Evolutionary conservation across 1,284 basidiomycete genomes (phyloP), one percentile per base, ranked within the genome.

Genomic region (Ustilago tritici): DNA sequence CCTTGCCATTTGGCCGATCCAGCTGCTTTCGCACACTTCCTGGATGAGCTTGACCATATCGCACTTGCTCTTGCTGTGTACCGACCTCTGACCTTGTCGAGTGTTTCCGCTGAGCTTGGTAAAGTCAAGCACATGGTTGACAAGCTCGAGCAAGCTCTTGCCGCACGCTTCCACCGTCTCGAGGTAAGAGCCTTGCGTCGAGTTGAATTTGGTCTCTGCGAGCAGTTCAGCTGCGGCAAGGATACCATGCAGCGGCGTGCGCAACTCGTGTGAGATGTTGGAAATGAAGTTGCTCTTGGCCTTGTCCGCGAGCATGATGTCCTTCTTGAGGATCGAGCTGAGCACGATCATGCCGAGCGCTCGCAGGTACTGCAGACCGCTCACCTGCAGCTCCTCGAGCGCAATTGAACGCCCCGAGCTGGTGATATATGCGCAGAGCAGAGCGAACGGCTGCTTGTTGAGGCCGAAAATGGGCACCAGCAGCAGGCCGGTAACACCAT

Each of bases 41-140:
- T 97, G 95, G n/a, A 97, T 91, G 11, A 98, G 89, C 83, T 93
- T 91, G 87, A 94, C 91, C 70, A 98, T 87, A 86, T 98, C 92
- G 64, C 81, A 81, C 61, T 82, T 77, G 52, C 56, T 66, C 60
- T 78, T 76, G 23, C 60, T 62, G 38, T 74, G 62, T 11, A 38
- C 49, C 15, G 61, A 61, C 32, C 70, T 60, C 54, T 73, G 63
- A 15, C 69, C 74, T 12, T 64, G 54, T 76, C 92, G 92, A n/a
- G 70, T 71, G 58, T 79, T 80, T 57, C 95, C 94, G 82, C 93
- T 95, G 23, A 97, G 89, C 85, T 98, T 98, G 40, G 95, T 97
- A 84, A 96, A 98, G 86, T 98, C 95, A 41, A 98, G 89, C 7
- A 98, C 95, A 82, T 98, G 95, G 84, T 98, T 98, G 66, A 98